A percentile compares a stretch with the other conserved stretches of the same genome.
Evolutionary conservation across 345 rosid species (phyloP).

Genomic region (Bruguiera sexangula): DNA sequence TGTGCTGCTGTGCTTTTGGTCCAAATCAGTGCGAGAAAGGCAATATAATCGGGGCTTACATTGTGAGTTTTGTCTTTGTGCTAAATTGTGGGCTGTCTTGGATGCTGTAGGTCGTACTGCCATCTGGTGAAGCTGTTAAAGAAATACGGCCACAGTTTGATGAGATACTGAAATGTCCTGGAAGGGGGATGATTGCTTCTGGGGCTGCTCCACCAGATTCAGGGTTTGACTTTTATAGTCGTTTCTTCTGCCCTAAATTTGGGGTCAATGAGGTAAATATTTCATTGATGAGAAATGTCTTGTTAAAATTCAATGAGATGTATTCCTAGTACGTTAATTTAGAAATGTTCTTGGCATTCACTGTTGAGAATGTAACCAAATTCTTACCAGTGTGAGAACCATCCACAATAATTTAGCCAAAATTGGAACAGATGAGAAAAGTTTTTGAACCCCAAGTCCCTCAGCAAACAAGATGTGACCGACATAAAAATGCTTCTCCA

Average conservation of each 20-base stretch:
- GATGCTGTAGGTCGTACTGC: constrained; percentile 51
- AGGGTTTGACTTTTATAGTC: constrained; percentile 58
- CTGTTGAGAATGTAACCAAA: not conserved
- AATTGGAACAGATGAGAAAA: not conserved
- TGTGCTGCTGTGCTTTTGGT: too few relatives aligned
- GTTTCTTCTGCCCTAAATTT: constrained; percentile 62
- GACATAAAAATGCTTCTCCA: too few relatives aligned
- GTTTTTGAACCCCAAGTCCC: too few relatives aligned
- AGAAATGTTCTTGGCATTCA: not conserved
- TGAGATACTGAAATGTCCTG: constrained; percentile 49
- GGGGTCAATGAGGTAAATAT: constrained; percentile 62
- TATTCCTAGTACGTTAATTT: not conserved
- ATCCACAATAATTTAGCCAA: not conserved
- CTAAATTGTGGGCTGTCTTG: not conserved
- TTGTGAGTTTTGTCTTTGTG: not conserved
- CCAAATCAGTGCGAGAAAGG: too few relatives aligned
- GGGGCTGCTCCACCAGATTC: constrained; percentile 52
- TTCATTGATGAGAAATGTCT: not conserved
- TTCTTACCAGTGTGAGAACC: too few relatives aligned
- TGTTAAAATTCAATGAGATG: not conserved
- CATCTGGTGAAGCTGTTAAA: constrained; percentile 54
- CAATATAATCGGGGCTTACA: not conserved
- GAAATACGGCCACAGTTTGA: constrained; percentile 51
- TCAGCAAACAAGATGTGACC: too few relatives aligned
- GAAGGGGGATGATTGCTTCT: constrained; percentile 53